Percentiles rank a stretch among this genome's conserved stretches.
Conservation (phyloP, 495 filamentous ascomycete genomes). For the Gamarada debralockiae region DNA sequence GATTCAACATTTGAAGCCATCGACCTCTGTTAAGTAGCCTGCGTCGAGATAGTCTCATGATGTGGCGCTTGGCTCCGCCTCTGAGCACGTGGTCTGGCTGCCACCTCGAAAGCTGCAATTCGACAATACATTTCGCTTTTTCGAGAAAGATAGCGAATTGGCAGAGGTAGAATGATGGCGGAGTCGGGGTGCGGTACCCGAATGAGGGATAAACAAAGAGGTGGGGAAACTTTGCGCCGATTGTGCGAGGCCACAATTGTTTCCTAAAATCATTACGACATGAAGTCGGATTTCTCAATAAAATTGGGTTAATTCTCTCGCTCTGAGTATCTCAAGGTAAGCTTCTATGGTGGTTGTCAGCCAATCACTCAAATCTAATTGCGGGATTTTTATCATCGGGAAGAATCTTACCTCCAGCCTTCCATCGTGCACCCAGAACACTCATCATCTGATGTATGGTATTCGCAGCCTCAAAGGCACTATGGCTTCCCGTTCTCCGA, state of each 20-base stretch:
- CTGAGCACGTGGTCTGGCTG: neutral
- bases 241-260: neutral
- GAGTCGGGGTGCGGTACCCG: neutral
- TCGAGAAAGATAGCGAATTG: neutral
- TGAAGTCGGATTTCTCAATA: neutral
- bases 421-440: slow-evolving; percentile 4
- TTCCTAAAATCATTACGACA: neutral
- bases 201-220: neutral
- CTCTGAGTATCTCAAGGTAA: slow-evolving; percentile 7
- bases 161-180: neutral
- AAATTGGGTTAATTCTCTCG: slow-evolving; percentile 5
- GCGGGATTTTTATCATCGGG: neutral
- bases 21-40: too few relatives aligned
- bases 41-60: neutral
- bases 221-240: neutral
- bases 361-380: neutral
- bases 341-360: neutral
- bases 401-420: neutral
- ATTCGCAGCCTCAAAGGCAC: slow-evolving; percentile 1
- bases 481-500: neutral
- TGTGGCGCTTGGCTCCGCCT: neutral
- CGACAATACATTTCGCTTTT: too few relatives aligned
- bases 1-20: too few relatives aligned
- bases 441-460: neutral
- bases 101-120: neutral